phyloP scores from a whole-genome alignment of 441 rosid species.

The Eutrema salsugineum region DNA sequence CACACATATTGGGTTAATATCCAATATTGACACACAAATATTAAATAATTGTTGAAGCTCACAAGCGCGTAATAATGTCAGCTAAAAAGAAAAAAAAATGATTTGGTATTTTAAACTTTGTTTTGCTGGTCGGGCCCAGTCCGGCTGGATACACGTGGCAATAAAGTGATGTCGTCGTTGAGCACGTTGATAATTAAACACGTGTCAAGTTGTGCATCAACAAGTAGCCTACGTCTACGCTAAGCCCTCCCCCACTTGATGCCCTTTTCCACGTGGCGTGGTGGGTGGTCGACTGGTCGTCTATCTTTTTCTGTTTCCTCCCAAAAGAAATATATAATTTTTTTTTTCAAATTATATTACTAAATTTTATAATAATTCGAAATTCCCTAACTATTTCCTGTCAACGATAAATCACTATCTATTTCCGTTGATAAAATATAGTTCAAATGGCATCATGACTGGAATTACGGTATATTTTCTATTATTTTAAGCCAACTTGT shows the following conservation, averaged over 20 bases:
- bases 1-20: no score
- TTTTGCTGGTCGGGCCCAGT: constrained; percentile 23
- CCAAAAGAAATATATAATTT: neutral
- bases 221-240: constrained; percentile 32
- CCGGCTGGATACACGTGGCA: constrained; percentile 34
- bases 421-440: neutral
- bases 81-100: neutral
- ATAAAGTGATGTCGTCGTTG: constrained; percentile 21
- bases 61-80: neutral
- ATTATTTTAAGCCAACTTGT: constrained; percentile 8
- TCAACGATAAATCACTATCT: constrained; percentile 15
- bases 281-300: constrained; percentile 34
- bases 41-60: neutral
- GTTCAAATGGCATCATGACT: constrained; percentile 14
- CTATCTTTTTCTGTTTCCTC: constrained; percentile 2
- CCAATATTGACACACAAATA: neutral
- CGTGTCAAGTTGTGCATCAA: constrained; percentile 22
- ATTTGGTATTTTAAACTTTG: neutral
- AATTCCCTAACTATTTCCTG: neutral
- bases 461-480: neutral
- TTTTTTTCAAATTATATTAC: neutral
- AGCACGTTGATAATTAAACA: constrained; percentile 28
- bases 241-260: constrained; percentile 27
- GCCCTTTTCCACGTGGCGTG: constrained; percentile 31
- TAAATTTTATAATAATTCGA: neutral